Evolutionary conservation across 257 asterid genomes (phyloP).

Genomic region (Galeopsis tetrahit): DNA sequence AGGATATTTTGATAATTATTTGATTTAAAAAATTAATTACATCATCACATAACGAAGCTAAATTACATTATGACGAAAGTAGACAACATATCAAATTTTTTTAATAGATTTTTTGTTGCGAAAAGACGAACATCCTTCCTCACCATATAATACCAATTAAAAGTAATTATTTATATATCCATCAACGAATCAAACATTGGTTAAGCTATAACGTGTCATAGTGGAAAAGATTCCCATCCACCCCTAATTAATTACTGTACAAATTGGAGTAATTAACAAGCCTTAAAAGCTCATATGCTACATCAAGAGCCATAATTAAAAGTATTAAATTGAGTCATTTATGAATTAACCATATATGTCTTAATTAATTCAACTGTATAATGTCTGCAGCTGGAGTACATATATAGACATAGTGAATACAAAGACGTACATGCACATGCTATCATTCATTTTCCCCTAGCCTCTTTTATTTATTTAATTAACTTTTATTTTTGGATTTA

Average conservation of each 20-base stretch:
- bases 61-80: too few species aligned
- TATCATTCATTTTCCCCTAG: neutral
- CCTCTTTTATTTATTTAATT: too few species aligned
- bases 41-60: too few species aligned
- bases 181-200: neutral
- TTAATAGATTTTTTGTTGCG: too few species aligned
- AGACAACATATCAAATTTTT: too few species aligned
- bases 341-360: constrained; percentile 4
- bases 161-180: too few species aligned
- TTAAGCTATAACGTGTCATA: neutral
- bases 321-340: constrained; percentile 16
- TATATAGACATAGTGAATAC: neutral
- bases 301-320: constrained; percentile 12
- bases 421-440: neutral
- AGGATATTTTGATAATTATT: too few species aligned
- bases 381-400: neutral
- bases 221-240: neutral
- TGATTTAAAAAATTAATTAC: too few species aligned
- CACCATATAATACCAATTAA: too few species aligned
- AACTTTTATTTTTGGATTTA: too few species aligned
- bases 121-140: too few species aligned
- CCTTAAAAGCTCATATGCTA: constrained; percentile 14
- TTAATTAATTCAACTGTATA: neutral
- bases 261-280: too few species aligned
- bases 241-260: neutral